Evolutionary conservation across 225 moss, liverwort and hornwort species (phyloP).

Genomic region (Marchantia polymorpha): DNA sequence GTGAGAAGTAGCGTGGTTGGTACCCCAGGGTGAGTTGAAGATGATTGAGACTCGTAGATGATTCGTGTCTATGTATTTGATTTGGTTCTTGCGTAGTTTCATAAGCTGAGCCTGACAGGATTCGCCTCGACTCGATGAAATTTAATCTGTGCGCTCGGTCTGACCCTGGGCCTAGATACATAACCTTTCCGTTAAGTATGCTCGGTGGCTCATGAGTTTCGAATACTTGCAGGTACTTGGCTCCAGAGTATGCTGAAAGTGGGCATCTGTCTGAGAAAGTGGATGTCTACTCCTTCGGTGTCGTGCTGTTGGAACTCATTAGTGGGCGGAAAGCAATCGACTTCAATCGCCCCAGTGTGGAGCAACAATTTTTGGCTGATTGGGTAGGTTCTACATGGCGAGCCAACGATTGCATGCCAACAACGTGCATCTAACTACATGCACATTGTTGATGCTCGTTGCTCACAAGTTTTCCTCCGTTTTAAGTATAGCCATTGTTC

Average conservation of each 20-base stretch:
- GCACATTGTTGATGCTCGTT: background rate
- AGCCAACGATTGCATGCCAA: background rate
- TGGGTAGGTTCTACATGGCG: conserved; percentile 45
- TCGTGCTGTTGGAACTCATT: conserved; percentile 80
- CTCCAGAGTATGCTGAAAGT: conserved; percentile 74
- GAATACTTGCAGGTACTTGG: conserved; percentile 54
- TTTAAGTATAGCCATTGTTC: background rate
- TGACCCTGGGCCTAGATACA: background rate
- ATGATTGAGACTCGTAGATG: background rate
- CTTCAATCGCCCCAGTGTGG: conserved; percentile 53
- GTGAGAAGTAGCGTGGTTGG: conserved; percentile 69
- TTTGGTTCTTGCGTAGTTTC: background rate
- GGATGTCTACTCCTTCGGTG: conserved; percentile 80
- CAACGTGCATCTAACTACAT: no score
- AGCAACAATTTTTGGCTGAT: conserved; percentile 72
- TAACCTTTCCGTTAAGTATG: background rate
- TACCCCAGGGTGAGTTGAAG: conserved; percentile 70
- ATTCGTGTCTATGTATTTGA: background rate
- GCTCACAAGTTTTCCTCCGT: background rate
- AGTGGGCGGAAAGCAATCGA: conserved; percentile 88
- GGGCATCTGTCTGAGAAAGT: conserved; percentile 76
- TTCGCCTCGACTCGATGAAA: background rate
- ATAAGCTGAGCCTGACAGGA: background rate
- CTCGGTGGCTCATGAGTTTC: background rate
- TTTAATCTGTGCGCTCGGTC: background rate